Evolutionary conservation across 176 grass and related monocot species (phyloP).

Genomic region (Bonia amplexicaulis): DNA sequence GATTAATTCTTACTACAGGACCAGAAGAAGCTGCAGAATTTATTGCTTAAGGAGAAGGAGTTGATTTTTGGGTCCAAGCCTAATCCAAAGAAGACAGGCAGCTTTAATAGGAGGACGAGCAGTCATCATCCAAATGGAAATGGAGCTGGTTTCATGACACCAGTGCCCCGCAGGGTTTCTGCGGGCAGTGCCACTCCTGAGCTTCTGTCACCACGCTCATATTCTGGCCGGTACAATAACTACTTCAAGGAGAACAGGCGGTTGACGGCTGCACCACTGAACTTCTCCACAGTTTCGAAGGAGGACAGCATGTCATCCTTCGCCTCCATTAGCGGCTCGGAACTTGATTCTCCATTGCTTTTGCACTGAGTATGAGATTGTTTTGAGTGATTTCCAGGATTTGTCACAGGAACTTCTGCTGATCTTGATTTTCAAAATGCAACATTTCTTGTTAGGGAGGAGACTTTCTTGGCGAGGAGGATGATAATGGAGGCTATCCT

Average conservation of each 20-base stretch:
- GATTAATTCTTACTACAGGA: conserved; percentile 42
- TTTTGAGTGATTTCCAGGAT: conserved; percentile 5
- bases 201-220: conserved; percentile 77
- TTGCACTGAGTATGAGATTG: conserved; percentile 41
- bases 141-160: conserved; percentile 83
- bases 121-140: conserved; percentile 53
- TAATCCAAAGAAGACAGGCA: conserved; percentile 53
- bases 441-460: conserved; percentile 18
- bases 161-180: conserved; percentile 47
- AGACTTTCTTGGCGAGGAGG: neutral
- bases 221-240: conserved; percentile 53
- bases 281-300: conserved; percentile 56
- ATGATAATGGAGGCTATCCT: neutral
- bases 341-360: conserved; percentile 60
- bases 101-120: conserved; percentile 58
- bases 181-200: conserved; percentile 68
- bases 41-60: conserved; percentile 84
- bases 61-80: conserved; percentile 73
- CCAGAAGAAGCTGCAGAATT: conserved; percentile 77
- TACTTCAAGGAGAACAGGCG: conserved; percentile 69
- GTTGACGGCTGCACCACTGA: conserved; percentile 45
- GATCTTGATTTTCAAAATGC: conserved; percentile 8
- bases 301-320: conserved; percentile 84
- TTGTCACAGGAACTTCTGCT: neutral
- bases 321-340: conserved; percentile 73